Conservation (phyloP, 495 filamentous ascomycete species). For the Xylaria curta region DNA sequence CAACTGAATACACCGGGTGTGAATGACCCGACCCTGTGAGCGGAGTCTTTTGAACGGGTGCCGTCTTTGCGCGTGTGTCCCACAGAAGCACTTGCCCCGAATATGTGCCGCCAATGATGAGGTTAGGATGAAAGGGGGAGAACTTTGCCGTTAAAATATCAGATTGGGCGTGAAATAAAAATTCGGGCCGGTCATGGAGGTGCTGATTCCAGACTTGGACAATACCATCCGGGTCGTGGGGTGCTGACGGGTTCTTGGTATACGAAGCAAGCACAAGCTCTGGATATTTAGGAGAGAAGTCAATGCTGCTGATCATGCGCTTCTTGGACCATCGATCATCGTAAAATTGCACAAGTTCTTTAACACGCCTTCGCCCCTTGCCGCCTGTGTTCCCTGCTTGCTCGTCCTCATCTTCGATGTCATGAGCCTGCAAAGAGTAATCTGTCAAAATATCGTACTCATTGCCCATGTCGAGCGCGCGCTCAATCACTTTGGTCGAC, state of each 20-base stretch:
- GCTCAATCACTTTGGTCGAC: conserved; percentile 96
- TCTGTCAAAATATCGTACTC: conserved; percentile 92
- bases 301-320: conserved; percentile 90
- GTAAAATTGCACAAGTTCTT: conserved; percentile 89
- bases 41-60: conserved; percentile 93
- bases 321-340: conserved; percentile 97
- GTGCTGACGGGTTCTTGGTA: conserved; percentile 93
- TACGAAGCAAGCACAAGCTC: conserved; percentile 93
- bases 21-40: conserved; percentile 92
- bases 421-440: conserved; percentile 80
- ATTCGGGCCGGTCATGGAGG: conserved; percentile 90
- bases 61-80: conserved; percentile 88
- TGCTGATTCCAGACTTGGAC: conserved; percentile 98
- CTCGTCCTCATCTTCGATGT: conserved; percentile 83
- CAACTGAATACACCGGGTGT: conserved; percentile 93
- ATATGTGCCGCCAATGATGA: conserved; percentile 94
- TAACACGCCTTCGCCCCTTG: conserved; percentile 79
- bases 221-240: conserved; percentile 92
- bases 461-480: conserved; percentile 80
- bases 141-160: conserved; percentile 96
- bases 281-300: conserved; percentile 93
- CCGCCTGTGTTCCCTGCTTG: conserved; percentile 71
- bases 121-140: conserved; percentile 94
- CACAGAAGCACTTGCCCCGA: conserved; percentile 97
- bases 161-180: conserved; percentile 93